Evolutionary conservation across 169 alveolate genomes (phyloP), one percentile per base, ranked within the genome.

Genomic region (Besnoitia besnoiti): DNA sequence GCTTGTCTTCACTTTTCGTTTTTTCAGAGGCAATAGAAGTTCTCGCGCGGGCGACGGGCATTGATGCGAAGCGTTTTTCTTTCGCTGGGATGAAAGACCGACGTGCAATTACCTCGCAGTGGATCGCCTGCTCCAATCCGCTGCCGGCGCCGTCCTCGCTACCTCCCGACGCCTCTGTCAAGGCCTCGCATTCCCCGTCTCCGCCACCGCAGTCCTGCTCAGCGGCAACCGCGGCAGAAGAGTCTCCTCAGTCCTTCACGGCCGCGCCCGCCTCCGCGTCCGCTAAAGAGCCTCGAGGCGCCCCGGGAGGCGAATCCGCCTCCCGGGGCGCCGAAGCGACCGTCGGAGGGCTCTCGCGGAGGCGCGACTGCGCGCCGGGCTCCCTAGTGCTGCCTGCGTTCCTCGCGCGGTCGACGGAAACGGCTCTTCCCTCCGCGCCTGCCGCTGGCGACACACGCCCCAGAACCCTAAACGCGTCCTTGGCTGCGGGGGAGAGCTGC

Each of bases 81-180:
- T 77, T 77, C 87, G 87, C 87, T 39, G 87, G 87, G 3, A 77
- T 77, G 87, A 77, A 77, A 27, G 87, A 77, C 55, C 40, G 87
- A 24, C 87, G 87, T 40, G 49, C 87, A 0, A 37, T 77, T 55
- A 77, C 87, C 7, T 27, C 59, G 16, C 87, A 77, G 35, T 77
- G 87, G 87, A 21, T 77, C 2, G n/a, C 87, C 40, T 77, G 87
- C 55, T 40, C 87, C 46, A 73, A 73, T 16, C 82, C 82, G 16
- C 82, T 73, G 16, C 39, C 46, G n/a, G n/a, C n/a, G n/a, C n/a
- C n/a, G n/a, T n/a, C n/a, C n/a, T n/a, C n/a, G n/a, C n/a, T n/a
- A n/a, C n/a, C n/a, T n/a, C n/a, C n/a, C n/a, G n/a, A n/a, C n/a
- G n/a, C n/a, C n/a, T n/a, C n/a, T n/a, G n/a, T n/a, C n/a, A n/a